A percentile compares a stretch with the other conserved stretches of the same genome.
Evolutionary conservation across 441 rosid genomes (phyloP).

Genomic region (Pelargonium australe): DNA sequence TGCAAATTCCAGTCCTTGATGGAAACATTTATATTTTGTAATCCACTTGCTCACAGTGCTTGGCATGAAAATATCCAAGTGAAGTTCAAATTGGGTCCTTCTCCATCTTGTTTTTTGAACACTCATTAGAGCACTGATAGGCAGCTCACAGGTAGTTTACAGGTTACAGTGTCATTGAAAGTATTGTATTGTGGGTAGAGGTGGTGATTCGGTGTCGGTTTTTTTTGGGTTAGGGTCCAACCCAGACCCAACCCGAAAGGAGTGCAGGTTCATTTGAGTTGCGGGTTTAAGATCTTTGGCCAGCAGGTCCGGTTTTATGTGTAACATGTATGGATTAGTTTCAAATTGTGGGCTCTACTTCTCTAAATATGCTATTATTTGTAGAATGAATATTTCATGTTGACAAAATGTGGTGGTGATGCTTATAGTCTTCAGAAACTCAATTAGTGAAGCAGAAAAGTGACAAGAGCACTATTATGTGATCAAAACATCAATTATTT

Average conservation of each 20-base stretch:
- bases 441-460: not conserved
- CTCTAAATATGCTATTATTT: not conserved
- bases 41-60: not conserved
- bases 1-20: too few species aligned
- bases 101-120: not conserved
- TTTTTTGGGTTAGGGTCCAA: too few species aligned
- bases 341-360: too few species aligned
- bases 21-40: too few species aligned
- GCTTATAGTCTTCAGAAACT: not conserved
- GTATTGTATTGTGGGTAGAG: not conserved
- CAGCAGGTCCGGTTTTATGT: too few species aligned
- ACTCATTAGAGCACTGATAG: not conserved
- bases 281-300: too few species aligned
- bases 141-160: not conserved
- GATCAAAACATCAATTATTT: not conserved
- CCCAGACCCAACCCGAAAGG: too few species aligned
- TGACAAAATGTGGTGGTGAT: constrained; percentile 1
- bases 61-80: not conserved
- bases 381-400: not conserved
- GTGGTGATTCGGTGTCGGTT: too few species aligned
- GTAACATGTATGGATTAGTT: too few species aligned
- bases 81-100: not conserved
- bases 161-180: too few species aligned
- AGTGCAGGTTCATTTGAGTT: too few species aligned
- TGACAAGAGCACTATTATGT: constrained; percentile 1